Evolutionary conservation across 2,329 filamentous ascomycete genomes (phyloP), one percentile per base, ranked within the genome.

Genomic region (Colletotrichum sp.): DNA sequence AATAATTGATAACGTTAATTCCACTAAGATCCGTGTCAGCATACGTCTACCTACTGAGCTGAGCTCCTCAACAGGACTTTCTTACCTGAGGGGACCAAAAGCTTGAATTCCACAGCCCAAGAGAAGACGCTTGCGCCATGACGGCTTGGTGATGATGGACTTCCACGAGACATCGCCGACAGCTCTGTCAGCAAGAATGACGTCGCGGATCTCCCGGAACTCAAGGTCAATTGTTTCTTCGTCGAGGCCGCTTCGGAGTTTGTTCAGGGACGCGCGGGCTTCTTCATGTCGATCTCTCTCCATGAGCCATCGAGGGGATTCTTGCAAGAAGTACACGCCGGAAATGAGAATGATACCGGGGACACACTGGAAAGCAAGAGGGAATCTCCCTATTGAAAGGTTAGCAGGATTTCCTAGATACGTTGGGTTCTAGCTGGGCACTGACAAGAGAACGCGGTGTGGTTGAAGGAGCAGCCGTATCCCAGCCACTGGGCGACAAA

Each of bases 91-190:
- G 52, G 87, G 88, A 1, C 86, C 87, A 70, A 89, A 88, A 1
- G 85, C 85, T 77, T 90, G 88, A 1, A 89, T 83, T 55, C 85
- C 86, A 68, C 86, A 87, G 5, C 86, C 88, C 6, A 90, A 82
- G 7, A 89, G 77, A 22, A 90, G 79, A 18, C 88, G 83, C 74
- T 84, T 85, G 67, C 87, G 83, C 86, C 86, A 89, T 7, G 83
- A 83, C 2, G 86, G 80, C 62, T 85, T 84, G 8, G 83, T 84
- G 65, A 88, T 77, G 60, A 89, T 84, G 6, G 86, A 84, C n/a
- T 81, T 83, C 83, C 86, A 86, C 5, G 60, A 48, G 4, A 83
- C 81, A 25, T 84, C 80, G 6, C 81, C 81, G 5, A 83, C 77
- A 52, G 80, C 81, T 15, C 81, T 79, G 52, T 87, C 85, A 8